Evolutionary conservation across 257 asterid genomes (phyloP).

Genomic region (Nemophila menziesii): DNA sequence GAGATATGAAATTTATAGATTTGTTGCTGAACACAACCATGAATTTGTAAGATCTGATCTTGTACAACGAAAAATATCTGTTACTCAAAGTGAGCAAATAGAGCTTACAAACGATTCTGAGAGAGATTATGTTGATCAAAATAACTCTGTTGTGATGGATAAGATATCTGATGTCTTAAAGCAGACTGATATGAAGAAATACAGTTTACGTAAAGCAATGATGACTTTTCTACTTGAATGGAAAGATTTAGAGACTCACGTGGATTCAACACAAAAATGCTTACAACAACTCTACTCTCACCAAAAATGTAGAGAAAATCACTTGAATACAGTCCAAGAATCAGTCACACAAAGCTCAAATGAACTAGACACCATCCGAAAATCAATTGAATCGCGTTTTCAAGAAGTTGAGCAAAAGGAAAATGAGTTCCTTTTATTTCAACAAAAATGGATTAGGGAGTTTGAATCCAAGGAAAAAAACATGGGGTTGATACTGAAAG

Average conservation of each 20-base stretch:
- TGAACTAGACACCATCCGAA: neutral
- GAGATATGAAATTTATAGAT: too few relatives aligned
- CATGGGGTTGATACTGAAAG: slow-evolving; percentile 1
- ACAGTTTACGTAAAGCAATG: slow-evolving; percentile 3
- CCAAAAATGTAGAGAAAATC: slow-evolving; percentile 6
- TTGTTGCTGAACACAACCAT: too few relatives aligned
- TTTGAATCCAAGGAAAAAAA: slow-evolving; percentile 1
- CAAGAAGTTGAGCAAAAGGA: slow-evolving; percentile 9
- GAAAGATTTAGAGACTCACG: slow-evolving; percentile 5
- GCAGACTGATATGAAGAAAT: slow-evolving; percentile 2
- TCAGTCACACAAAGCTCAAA: neutral
- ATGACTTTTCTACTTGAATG: slow-evolving; percentile 4
- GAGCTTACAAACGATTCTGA: too few relatives aligned
- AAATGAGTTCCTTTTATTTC: slow-evolving; percentile 5
- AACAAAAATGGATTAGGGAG: neutral
- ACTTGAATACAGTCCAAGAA: slow-evolving; percentile 12
- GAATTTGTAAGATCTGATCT: too few relatives aligned
- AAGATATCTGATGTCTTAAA: slow-evolving; percentile 6
- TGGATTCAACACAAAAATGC: slow-evolving; percentile 1
- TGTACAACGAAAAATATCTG: too few relatives aligned
- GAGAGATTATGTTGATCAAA: too few relatives aligned
- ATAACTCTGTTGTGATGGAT: too few relatives aligned
- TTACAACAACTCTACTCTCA: slow-evolving; percentile 5
- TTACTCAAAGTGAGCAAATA: too few relatives aligned
- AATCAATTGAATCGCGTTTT: slow-evolving; percentile 4